Percentiles rank a stretch among this genome's conserved stretches.
These are phyloP conservation scores for Naegleria gruberi DNA, from an alignment of 208 protist species.

Conservation along the genomic window DNA sequence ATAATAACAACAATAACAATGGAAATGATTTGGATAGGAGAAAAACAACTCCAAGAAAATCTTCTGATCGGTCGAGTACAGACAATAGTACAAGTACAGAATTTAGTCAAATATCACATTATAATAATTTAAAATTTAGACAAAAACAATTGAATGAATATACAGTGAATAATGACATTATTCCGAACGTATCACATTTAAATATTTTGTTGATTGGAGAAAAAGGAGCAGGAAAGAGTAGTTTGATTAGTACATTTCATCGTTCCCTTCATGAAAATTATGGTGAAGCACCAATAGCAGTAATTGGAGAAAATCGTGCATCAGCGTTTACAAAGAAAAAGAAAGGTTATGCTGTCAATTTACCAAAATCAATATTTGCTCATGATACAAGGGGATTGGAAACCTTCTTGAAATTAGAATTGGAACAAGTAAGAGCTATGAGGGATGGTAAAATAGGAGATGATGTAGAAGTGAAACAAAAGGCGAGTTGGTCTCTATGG, in stretches of 20 bases:
- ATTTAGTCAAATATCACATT: too few species aligned
- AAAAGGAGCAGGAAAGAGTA: slow-evolving; percentile 4
- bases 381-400: slow-evolving; percentile 13
- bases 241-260: neutral
- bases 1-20: too few species aligned
- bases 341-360: neutral
- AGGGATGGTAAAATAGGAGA: neutral
- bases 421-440: neutral
- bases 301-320: neutral
- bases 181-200: slow-evolving; percentile 1
- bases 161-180: neutral
- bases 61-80: too few species aligned
- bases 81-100: too few species aligned
- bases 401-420: neutral
- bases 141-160: neutral
- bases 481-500: neutral
- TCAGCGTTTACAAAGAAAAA: slow-evolving; percentile 11
- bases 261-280: neutral
- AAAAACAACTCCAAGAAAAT: too few species aligned
- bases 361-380: neutral
- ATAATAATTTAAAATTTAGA: neutral
- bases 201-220: slow-evolving; percentile 17
- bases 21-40: too few species aligned
- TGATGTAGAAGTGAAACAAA: slow-evolving; percentile 4
- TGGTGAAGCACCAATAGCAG: neutral